A percentile compares a stretch with the other conserved stretches of the same genome.
Evolutionary conservation across 371 early-diverging fungal species (phyloP).

Genomic region (Chytridiales sp.): DNA sequence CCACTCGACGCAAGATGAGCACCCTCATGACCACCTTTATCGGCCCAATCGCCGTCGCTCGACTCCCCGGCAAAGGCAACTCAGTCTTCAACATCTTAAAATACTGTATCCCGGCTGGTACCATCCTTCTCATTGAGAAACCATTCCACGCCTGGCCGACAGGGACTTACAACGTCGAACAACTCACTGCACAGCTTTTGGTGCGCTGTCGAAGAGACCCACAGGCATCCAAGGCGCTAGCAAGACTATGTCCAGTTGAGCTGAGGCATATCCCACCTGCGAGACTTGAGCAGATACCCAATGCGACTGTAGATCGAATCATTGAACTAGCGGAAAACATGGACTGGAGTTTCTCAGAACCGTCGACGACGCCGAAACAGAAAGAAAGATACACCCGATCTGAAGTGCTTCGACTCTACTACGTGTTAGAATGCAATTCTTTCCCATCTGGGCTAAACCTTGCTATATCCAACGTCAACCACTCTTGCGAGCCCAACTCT

Average conservation of each 20-base stretch:
- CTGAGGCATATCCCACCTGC: background rate
- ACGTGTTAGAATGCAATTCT: conserved; percentile 25
- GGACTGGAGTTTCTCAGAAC: background rate
- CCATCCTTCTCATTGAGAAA: conserved; percentile 8
- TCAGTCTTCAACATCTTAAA: too few relatives aligned
- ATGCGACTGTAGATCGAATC: background rate
- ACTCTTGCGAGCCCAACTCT: conserved; percentile 21
- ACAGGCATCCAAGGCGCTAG: background rate
- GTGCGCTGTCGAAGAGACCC: background rate
- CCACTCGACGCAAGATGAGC: too few relatives aligned
- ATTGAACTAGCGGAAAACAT: background rate
- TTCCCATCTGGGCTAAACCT: conserved; percentile 22
- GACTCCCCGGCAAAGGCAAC: too few relatives aligned
- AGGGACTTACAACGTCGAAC: conserved; percentile 4
- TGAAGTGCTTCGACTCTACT: conserved; percentile 9
- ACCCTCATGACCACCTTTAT: too few relatives aligned
- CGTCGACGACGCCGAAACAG: background rate
- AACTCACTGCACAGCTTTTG: conserved; percentile 4
- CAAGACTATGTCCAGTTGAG: conserved; percentile 6
- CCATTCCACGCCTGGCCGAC: conserved; percentile 14
- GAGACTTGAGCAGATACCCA: conserved; percentile 11
- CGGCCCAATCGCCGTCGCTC: too few relatives aligned
- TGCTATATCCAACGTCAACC: conserved; percentile 16
- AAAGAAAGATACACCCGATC: conserved; percentile 3
- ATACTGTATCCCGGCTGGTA: too few relatives aligned